These are phyloP conservation scores for Plasmodium falciparum DNA, from an alignment of 169 alveolate genomes.

Conservation along the genomic window DNA sequence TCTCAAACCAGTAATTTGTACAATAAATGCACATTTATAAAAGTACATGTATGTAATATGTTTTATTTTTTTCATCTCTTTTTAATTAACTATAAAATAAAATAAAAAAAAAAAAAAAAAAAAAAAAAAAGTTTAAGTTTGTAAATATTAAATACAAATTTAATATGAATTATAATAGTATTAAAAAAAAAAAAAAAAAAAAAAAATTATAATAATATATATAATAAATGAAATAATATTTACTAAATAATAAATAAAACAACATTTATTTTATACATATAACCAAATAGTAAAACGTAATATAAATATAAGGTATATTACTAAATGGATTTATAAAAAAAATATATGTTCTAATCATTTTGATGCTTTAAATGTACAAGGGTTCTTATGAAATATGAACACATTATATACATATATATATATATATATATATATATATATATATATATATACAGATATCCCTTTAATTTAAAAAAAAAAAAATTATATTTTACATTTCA, in stretches of 20 bases:
- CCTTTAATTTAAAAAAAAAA: too few species aligned
- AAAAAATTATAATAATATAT: background rate
- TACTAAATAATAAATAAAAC: background rate
- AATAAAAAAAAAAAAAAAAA: too few species aligned
- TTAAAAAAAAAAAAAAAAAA: slow-evolving; percentile 19
- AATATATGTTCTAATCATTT: too few species aligned
- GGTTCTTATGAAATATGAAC: too few species aligned
- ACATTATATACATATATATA: too few species aligned
- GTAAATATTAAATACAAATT: slow-evolving; percentile 28
- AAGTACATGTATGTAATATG: background rate
- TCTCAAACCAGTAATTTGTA: slow-evolving; percentile 2
- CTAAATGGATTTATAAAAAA: too few species aligned
- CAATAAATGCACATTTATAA: background rate
- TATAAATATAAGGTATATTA: too few species aligned
- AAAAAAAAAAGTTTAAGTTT: background rate
- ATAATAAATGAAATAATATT: background rate
- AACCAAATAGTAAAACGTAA: too few species aligned
- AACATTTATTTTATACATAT: background rate
- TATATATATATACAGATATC: too few species aligned
- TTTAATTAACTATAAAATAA: slow-evolving; percentile 57
- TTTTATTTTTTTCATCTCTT: slow-evolving; percentile 13
- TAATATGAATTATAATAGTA: slow-evolving; percentile 13
- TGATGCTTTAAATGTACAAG: too few species aligned
- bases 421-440: too few species aligned
- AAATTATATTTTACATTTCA: too few species aligned